phyloP scores from a whole-genome alignment of 2,329 filamentous ascomycete species.

The Pezicula rhizophila region DNA sequence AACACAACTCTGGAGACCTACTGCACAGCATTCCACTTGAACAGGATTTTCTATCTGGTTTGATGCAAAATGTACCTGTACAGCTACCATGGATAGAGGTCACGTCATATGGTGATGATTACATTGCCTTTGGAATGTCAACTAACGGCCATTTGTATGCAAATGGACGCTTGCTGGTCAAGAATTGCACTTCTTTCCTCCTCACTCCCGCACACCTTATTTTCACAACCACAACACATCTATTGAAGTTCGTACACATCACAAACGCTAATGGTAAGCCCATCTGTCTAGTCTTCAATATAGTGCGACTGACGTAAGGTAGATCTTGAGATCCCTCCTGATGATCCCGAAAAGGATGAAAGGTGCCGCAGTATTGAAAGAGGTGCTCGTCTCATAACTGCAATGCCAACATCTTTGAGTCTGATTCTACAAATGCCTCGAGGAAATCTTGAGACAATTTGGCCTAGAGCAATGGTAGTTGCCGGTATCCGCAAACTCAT shows the following conservation, averaged over 20 bases:
- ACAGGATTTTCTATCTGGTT: constrained; percentile 17
- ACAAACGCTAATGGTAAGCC: constrained; percentile 54
- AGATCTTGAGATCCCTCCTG: constrained; percentile 77
- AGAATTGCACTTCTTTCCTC: constrained; percentile 88
- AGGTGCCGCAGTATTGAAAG: constrained; percentile 87
- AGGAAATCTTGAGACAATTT: constrained; percentile 93
- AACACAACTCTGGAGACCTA: constrained; percentile 20
- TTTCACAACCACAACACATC: constrained; percentile 85
- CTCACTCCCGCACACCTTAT: constrained; percentile 78
- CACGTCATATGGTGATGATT: constrained; percentile 14
- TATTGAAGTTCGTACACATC: constrained; percentile 91
- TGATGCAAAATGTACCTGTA: constrained; percentile 21
- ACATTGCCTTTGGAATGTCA: constrained; percentile 54
- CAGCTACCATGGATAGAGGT: constrained; percentile 29
- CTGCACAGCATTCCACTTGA: constrained; percentile 22
- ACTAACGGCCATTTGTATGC: constrained; percentile 73
- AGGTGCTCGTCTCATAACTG: constrained; percentile 78
- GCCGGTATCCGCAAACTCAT: constrained; percentile 82
- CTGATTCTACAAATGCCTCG: constrained; percentile 91
- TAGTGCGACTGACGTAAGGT: constrained; percentile 2
- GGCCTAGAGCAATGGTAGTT: constrained; percentile 84
- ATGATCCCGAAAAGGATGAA: constrained; percentile 89
- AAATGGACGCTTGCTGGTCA: constrained; percentile 65
- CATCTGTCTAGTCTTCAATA: background rate
- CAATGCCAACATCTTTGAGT: constrained; percentile 81